Base-by-base conservation (phyloP, 305 asterid species). In the Rubia tinctorum region DNA sequence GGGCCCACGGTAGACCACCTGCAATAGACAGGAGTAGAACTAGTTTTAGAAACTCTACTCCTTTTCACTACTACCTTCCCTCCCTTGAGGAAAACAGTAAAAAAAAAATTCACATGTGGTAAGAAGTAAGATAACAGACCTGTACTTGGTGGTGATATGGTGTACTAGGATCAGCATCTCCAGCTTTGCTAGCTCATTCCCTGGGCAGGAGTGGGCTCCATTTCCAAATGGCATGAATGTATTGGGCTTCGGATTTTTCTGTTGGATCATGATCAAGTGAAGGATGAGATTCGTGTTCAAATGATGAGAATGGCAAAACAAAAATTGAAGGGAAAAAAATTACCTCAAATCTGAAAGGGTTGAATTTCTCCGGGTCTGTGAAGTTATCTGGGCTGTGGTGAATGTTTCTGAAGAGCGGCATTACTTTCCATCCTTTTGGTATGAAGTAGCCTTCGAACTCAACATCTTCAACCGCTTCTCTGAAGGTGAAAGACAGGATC, bases 341-440 rank as follows among this genome's bases (percentile, higher is more conserved):
- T 83, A 90, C 98, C 98, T 90, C 94, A 82, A 91, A 93, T 88
- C 98, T 91, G 74, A 96, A 91, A 75, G 98, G 98, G 76, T 93
- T 93, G 82, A 93, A 93, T 76, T 90, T 90, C 77, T 91, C 96
- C 59, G 97, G 98, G 76, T 93, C 97, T 55, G 92, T 80, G 78
- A 89, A 93, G 61, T 88, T 88, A 20, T 93, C 94, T 73, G 97
- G 96, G 81, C 89, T 93, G 69, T 90, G 98, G 78, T 93, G 98
- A 70, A 93, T 93, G 80, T 91, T 86, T 66, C 98, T 90, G 44
- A 91, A 93, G 8, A 93, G 89, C 72, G 98, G 98, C 73, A 91
- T 77, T 13, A 91, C 97, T 79, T 93, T 93, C 98, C 97, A 93
- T 74, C 97, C 97, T 80, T 92, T 92, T 65, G 98, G 98, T 68